Percentiles rank a stretch among this genome's conserved stretches.
Evolutionary conservation across 2,329 filamentous ascomycete species (phyloP).

Genomic region (Lecanoromycetidae sp.): DNA sequence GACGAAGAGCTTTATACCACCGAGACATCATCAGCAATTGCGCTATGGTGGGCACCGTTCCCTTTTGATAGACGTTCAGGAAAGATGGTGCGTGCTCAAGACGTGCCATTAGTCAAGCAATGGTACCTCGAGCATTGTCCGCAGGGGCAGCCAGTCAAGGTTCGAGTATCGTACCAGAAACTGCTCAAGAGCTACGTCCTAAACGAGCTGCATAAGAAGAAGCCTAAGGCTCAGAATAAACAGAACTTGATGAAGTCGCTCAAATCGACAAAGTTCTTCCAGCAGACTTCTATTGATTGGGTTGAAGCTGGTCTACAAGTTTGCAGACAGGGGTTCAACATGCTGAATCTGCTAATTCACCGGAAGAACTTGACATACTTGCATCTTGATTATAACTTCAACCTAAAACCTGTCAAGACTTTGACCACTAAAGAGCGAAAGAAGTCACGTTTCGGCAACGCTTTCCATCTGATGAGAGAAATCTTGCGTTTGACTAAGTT

Average conservation of each 20-base stretch:
- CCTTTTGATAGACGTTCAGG: conserved; percentile 91
- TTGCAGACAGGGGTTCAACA: conserved; percentile 96
- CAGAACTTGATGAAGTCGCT: conserved; percentile 81
- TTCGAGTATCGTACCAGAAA: conserved; percentile 96
- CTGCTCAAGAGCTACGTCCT: conserved; percentile 89
- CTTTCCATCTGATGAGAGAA: conserved; percentile 97
- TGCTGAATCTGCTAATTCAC: conserved; percentile 94
- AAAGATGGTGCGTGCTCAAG: conserved; percentile 90
- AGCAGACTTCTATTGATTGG: conserved; percentile 98
- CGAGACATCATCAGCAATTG: conserved; percentile 81
- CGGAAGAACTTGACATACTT: conserved; percentile 97
- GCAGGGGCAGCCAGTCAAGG: conserved; percentile 83
- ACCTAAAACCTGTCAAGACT: conserved; percentile 96
- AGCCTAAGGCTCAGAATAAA: conserved; percentile 88
- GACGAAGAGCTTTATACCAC: conserved; percentile 82
- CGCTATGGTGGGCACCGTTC: conserved; percentile 95
- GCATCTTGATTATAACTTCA: conserved; percentile 99
- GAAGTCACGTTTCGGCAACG: conserved; percentile 97
- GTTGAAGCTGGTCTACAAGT: conserved; percentile 97
- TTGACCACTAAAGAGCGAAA: conserved; percentile 97
- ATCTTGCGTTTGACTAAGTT: conserved; percentile 91
- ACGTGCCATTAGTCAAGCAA: conserved; percentile 93
- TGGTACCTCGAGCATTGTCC: conserved; percentile 97
- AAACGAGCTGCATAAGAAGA: conserved; percentile 93
- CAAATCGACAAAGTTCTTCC: conserved; percentile 98